phyloP scores from a whole-genome alignment of 1,139 yeast species.

The Hyphopichia buzzinii region DNA sequence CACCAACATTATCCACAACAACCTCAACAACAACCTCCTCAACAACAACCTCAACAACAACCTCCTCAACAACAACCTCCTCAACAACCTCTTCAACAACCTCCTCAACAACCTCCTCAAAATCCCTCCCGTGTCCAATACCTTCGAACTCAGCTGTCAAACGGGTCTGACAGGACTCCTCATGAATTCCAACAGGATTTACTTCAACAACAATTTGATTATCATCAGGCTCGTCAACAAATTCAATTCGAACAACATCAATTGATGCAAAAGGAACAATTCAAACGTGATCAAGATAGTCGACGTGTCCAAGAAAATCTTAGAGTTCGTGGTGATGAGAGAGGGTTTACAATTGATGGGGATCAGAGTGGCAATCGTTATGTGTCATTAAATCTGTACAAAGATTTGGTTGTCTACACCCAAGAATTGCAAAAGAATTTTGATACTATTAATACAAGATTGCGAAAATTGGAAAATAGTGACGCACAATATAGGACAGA shows the following conservation, averaged over 20 bases:
- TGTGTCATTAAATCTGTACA: slow-evolving; percentile 30
- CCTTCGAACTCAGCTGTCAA: not conserved
- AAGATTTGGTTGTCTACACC: slow-evolving; percentile 35
- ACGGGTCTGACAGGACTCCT: not conserved
- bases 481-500: too few relatives aligned
- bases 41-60: slow-evolving; percentile 6
- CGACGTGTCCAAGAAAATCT: not conserved
- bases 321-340: not conserved
- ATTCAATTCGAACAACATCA: slow-evolving; percentile 4
- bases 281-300: slow-evolving; percentile 3
- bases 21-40: slow-evolving; percentile 10
- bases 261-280: slow-evolving; percentile 1
- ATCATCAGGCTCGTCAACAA: slow-evolving; percentile 6
- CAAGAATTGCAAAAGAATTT: slow-evolving; percentile 31
- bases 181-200: slow-evolving; percentile 5
- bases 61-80: slow-evolving; percentile 10
- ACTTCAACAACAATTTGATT: slow-evolving; percentile 3
- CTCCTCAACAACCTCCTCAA: slow-evolving; percentile 4
- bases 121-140: not conserved
- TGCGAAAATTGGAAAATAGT: slow-evolving; percentile 16
- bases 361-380: not conserved
- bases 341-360: slow-evolving; percentile 6
- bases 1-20: slow-evolving; percentile 6
- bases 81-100: slow-evolving; percentile 15
- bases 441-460: slow-evolving; percentile 23